Conservation (phyloP, 2,329 filamentous ascomycete genomes). For the Colletotrichum magnum region DNA sequence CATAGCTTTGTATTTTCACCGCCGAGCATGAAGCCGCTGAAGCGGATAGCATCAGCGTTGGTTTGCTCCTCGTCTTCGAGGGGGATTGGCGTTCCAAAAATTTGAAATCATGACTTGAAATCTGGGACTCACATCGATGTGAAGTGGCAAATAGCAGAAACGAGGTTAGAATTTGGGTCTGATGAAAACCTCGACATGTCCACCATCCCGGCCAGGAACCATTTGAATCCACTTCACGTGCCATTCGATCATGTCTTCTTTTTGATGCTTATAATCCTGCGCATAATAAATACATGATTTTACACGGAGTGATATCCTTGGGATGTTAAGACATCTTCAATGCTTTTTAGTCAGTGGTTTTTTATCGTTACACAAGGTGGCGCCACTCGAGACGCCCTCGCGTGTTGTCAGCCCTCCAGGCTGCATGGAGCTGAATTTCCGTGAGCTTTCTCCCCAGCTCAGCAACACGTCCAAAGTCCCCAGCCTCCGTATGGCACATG, state of each 20-base stretch:
- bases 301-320: background rate
- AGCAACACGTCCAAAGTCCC: conserved; percentile 8
- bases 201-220: background rate
- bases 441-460: background rate
- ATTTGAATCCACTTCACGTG: background rate
- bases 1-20: conserved; percentile 15
- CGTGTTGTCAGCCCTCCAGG: background rate
- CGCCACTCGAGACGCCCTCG: conserved; percentile 5
- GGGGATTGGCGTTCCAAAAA: conserved; percentile 30
- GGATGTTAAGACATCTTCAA: background rate
- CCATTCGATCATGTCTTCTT: background rate
- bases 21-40: conserved; percentile 19
- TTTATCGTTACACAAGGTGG: background rate
- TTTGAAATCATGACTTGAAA: conserved; percentile 14
- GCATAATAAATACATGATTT: background rate
- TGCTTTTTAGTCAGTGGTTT: background rate
- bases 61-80: conserved; percentile 20
- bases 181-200: background rate
- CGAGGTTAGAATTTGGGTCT: background rate
- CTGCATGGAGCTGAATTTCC: background rate
- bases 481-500: conserved; percentile 20
- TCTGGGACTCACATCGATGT: background rate
- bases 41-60: conserved; percentile 40
- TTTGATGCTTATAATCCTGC: background rate
- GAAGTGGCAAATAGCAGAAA: background rate